Base-by-base conservation (phyloP, 805 yeast genomes). In the Candida pini region DNA sequence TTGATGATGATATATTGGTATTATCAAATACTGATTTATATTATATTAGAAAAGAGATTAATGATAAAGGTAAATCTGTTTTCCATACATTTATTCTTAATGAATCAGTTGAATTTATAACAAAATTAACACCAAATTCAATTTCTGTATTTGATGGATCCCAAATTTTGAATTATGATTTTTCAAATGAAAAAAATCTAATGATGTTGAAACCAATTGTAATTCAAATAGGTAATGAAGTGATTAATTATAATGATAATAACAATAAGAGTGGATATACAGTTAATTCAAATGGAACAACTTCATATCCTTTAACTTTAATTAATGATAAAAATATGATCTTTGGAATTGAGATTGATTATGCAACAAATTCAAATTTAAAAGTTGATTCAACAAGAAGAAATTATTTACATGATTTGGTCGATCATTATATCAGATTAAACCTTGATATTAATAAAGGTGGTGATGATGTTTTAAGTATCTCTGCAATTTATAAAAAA, bases 241-340 rank as follows among this genome's bases (percentile, higher is more conserved):
- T 47, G 9, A 27, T 18, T 12, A 18, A 31, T 16, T 26, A 20
- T 13, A 33, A 29, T 18, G 28, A 17, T 12, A 21, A 17, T n/a
- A 25, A 26, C 6, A 26, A 21, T 15, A 5, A 9, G 2, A 29
- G 28, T 6, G 25, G 15, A 14, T 40, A 35, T 16, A 30, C 39
- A 10, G 44, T 57, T 3, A 47, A 57, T 17, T 48, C 56, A 3
- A 52, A 53, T 26, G 62, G 62, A 4, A 49, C 62, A 38, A 36
- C 67, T 20, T 59, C 69, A n/a, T 73, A 73, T 46, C 80, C 80
- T 0, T 51, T 73, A 16, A 65, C 73, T 4, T 56, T 69, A 22
- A 55, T 71, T 23, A 42, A 59, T n/a, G 63, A 60, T 23, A 69
- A 72, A 36, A 77, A 76, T 22, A 54, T 71, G 32, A 53, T 73